Evolutionary conservation across 176 grass and related monocot species (phyloP), one percentile per base, ranked within the genome.

Genomic region (Puya raimondii): DNA sequence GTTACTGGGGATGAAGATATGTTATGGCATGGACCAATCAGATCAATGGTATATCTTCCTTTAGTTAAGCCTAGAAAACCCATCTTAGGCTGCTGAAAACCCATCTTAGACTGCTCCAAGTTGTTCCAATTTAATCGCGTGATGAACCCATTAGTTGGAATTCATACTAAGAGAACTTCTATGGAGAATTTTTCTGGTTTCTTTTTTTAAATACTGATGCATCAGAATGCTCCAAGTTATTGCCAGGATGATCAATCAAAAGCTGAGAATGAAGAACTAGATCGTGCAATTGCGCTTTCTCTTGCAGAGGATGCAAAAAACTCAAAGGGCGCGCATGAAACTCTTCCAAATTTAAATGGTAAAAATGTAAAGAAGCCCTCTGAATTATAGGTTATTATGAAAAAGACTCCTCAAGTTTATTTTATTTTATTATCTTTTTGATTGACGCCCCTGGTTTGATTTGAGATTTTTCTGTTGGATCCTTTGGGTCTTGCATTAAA

Each of bases 291-390:
- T 86, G 94, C 94, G 16, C 84, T 91, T 26, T 88, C 94, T 53
- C 87, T 93, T 80, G 80, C 80, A 74, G 89, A 93, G 74, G 82
- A 93, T 74, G 79, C 68, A 71, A 91, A 91, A 79, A 79, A 79
- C n/a, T 50, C 74, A 17, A 90, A 80, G 86, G 87, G 94, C 87
- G 80, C 51, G 64, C 47, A 66, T 6, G 65, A 18, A 59, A 18
- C 54, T 59, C 54, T 59, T 59, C 54, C 15, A 9, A 59, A 17
- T 8, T 21, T 18, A 21, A 59, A 59, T 7, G 33, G 33, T 42
- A 42, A 42, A 42, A 42, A 42, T 7, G 4, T 42, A 42, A 42
- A 42, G 33, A 42, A 42, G 4, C 33, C 33, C 33, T 42, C 33
- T 7, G 33, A 42, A 42, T 42, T 42, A 42, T 42, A 42, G 33